Base-by-base conservation (phyloP, 2,329 filamentous ascomycete genomes). In the Neonectria punicea region DNA sequence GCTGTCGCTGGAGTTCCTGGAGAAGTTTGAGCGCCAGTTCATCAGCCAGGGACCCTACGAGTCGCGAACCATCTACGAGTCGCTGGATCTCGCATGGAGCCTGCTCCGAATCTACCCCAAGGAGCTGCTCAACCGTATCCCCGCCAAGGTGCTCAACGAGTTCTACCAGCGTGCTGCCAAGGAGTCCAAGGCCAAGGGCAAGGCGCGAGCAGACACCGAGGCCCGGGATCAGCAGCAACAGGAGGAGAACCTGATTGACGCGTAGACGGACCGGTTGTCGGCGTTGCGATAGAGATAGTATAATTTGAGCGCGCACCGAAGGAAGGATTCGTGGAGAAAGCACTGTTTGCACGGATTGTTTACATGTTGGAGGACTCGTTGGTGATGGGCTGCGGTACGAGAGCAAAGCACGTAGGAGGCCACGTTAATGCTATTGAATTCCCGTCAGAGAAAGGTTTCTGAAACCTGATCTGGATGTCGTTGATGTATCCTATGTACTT, bases 21-120 rank as follows among this genome's bases (percentile, higher is more conserved):
- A 98, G 78, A 98, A 98, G 84, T 99, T 99, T 78, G 96, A 99
- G 85, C 91, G 92, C 69, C 93, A 92, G 63, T 99, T 98, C 82
- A 97, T 99, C 80, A 86, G 87, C 69, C 96, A 99, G 82, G 93
- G 93, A 58, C 85, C 94, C 18, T 99, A 99, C 83, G 96, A 99
- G 83, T 91, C 92, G 70, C 92, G 96, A 75, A 91, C 87, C 69
- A 97, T 99, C 77, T 94, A 89, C 81, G 96, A 99, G 81, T 97
- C 93, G 50, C 88, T 99, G 67, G 97, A 99, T 75, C 89, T 97
- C 74, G 97, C 96, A 46, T 99, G 96, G 96, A 95, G 93, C 77
- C 83, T 99, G 80, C 90, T 99, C 72, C 90, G 96, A 72, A 97
- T 99, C 81, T 99, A 95, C 86, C 95, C 95, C 81, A 98, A 97